phyloP scores from a whole-genome alignment of 208 protist species.

The Crithidia thermophila region DNA sequence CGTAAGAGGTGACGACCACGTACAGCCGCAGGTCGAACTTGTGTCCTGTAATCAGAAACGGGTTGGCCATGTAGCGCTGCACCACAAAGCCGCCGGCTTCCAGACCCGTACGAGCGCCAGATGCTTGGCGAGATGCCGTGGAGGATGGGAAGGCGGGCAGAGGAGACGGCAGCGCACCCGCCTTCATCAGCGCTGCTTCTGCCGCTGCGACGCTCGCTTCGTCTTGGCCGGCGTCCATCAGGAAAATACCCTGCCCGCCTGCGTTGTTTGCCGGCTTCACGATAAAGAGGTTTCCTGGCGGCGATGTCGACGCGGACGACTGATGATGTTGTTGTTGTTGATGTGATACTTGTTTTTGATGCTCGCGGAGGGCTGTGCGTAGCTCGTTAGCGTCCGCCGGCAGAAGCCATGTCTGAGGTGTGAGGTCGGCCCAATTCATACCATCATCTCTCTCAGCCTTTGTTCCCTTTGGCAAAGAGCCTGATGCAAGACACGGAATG shows the following conservation, averaged over 20 bases:
- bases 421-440: slow-evolving; percentile 12
- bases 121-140: neutral
- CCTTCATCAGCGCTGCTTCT: slow-evolving; percentile 7
- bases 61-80: slow-evolving; percentile 79
- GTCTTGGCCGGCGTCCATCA: slow-evolving; percentile 33
- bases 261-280: slow-evolving; percentile 69
- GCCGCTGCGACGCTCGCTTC: slow-evolving; percentile 1
- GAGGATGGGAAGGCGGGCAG: neutral
- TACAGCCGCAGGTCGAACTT: slow-evolving; percentile 95
- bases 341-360: too few relatives aligned
- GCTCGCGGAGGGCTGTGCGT: slow-evolving; percentile 23
- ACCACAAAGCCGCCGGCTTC: slow-evolving; percentile 52
- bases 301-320: neutral
- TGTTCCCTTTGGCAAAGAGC: too few relatives aligned
- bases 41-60: slow-evolving; percentile 82
- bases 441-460: neutral
- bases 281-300: slow-evolving; percentile 56
- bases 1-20: slow-evolving; percentile 87
- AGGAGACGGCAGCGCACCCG: neutral
- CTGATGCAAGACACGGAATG: too few relatives aligned
- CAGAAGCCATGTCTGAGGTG: slow-evolving; percentile 40
- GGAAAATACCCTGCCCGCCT: slow-evolving; percentile 69
- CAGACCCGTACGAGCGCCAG: too few relatives aligned
- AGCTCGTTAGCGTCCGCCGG: slow-evolving; percentile 54
- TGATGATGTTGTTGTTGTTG: too few relatives aligned